phyloP scores from a whole-genome alignment of 805 yeast species.

The Schwanniomyces vanrijiae region DNA sequence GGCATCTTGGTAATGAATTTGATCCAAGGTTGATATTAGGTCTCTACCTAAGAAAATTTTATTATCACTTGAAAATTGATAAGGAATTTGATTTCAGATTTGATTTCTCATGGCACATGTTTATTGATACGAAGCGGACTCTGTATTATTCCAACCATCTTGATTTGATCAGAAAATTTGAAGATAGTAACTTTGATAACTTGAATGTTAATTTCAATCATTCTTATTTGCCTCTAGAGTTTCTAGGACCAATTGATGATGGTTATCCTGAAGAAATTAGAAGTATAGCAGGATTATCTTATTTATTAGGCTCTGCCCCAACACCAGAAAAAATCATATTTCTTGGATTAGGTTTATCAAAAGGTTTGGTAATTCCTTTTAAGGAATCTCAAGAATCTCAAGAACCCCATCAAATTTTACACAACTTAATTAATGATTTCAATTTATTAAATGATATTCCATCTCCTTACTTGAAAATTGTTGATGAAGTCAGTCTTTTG shows the following conservation, averaged over 20 bases:
- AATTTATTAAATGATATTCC: not conserved
- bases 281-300: constrained; percentile 30
- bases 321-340: constrained; percentile 29
- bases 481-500: not conserved
- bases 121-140: not conserved
- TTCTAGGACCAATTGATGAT: constrained; percentile 18
- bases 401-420: not conserved
- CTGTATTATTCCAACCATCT: not conserved
- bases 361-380: constrained; percentile 24
- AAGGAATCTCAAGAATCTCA: constrained; percentile 3
- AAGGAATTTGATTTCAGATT: not conserved
- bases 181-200: not conserved
- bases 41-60: constrained; percentile 12
- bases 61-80: not conserved
- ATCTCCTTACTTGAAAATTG: not conserved
- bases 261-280: constrained; percentile 29
- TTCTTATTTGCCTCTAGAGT: constrained; percentile 12
- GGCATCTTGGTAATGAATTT: not conserved
- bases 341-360: constrained; percentile 21
- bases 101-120: not conserved
- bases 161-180: not conserved
- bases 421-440: not conserved
- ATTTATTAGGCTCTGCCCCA: constrained; percentile 27
- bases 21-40: constrained; percentile 35
- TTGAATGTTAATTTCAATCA: constrained; percentile 5